Evolutionary conservation across 805 yeast species (phyloP), one percentile per base, ranked within the genome.

Genomic region (Spathaspora arborariae): DNA sequence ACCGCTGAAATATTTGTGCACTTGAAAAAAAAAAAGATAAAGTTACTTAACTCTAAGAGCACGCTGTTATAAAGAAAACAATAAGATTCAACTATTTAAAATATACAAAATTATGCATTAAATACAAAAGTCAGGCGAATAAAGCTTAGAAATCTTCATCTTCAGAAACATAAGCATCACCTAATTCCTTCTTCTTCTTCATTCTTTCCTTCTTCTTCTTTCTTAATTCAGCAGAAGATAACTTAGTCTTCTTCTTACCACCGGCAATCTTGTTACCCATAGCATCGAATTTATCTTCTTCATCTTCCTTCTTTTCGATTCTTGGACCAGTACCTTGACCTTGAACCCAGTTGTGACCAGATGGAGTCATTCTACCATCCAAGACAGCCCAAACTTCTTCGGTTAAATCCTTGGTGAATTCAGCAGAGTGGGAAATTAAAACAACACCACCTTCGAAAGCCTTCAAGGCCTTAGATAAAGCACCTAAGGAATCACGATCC

Each of bases 171-270:
- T 94, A 95, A 75, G 94, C 98, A 72, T 94, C 99, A 82, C 98
- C 98, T 72, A 91, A 76, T 76, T 86, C 96, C 96, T 94, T 94
- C 97, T 92, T 94, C 96, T 92, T 94, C 87, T 87, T 89, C 98
- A 94, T 91, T 85, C 99, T 90, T 81, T 94, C 99, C 96, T 94
- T 94, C 97, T 94, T 94, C 97, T 94, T 94, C 97, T 94, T 94
- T 85, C 99, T 89, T 75, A 92, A 81, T 78, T 94, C 99, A 59
- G 99, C 97, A 72, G 98, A 90, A 61, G 97, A 88, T 70, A 94
- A 82, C 88, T 94, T 94, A 76, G 82, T 81, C 85, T 87, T 91
- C 95, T 94, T 94, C 87, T 90, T 88, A 74, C 80, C 88, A 72
- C 87, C 78, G 67, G 89, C 91, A 76, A 94, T 84, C 95, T 94